Conservation (phyloP, 2,329 filamentous ascomycete species). For the Amphichorda felina region DNA sequence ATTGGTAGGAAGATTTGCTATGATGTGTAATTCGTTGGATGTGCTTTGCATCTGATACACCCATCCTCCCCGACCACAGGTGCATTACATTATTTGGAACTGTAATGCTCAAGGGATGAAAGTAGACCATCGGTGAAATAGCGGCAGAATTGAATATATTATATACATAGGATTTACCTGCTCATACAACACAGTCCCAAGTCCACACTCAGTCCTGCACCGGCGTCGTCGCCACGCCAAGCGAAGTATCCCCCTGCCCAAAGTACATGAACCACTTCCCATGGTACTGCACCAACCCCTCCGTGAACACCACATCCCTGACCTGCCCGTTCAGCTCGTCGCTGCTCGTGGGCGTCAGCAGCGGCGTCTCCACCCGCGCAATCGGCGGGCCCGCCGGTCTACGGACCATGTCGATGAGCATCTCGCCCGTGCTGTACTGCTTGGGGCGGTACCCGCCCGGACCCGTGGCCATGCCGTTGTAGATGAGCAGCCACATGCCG, state of each 20-base stretch:
- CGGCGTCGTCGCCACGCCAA: background rate
- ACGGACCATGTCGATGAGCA: background rate
- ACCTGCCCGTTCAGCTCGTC: background rate
- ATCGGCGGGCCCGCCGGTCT: background rate
- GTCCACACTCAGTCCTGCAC: too few relatives aligned
- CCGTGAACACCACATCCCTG: background rate
- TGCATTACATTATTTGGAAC: too few relatives aligned
- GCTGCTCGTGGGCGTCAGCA: background rate
- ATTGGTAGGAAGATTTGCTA: too few relatives aligned
- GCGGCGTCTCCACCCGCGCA: background rate
- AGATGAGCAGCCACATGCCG: background rate
- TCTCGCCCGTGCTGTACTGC: slow-evolving; percentile 1
- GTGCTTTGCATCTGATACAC: too few relatives aligned
- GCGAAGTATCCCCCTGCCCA: background rate
- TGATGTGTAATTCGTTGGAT: too few relatives aligned
- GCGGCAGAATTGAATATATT: too few relatives aligned
- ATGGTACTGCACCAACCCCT: background rate
- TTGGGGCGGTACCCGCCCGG: background rate
- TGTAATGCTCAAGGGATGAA: too few relatives aligned
- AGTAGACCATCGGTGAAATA: too few relatives aligned
- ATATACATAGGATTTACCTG: too few relatives aligned
- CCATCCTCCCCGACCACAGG: too few relatives aligned
- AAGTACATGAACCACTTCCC: slow-evolving; percentile 1
- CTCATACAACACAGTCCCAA: too few relatives aligned
- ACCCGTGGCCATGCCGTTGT: background rate